A percentile compares a stretch with the other conserved stretches of the same genome.
Evolutionary conservation across 2,329 filamentous ascomycete species (phyloP).

Genomic region (Hymenoscyphus albidus): DNA sequence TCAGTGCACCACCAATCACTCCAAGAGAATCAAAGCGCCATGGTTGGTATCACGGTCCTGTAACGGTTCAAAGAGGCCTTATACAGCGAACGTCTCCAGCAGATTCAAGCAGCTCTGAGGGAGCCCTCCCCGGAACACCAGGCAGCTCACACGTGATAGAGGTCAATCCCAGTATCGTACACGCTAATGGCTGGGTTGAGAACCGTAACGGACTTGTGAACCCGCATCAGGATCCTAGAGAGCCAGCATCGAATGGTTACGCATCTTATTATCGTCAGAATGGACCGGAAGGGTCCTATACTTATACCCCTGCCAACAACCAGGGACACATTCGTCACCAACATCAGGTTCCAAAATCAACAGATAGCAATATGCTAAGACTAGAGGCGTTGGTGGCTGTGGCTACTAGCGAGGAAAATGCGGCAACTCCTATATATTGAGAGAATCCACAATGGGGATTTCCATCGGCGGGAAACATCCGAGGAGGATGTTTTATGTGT

Average conservation of each 20-base stretch:
- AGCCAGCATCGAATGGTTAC: constrained; percentile 30
- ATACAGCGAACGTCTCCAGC: constrained; percentile 50
- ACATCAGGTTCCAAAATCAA: constrained; percentile 29
- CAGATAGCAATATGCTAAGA: constrained; percentile 48
- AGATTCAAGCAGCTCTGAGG: constrained; percentile 52
- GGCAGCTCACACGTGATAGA: constrained; percentile 44
- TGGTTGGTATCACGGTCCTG: constrained; percentile 66
- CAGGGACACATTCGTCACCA: constrained; percentile 36
- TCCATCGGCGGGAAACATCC: neutral
- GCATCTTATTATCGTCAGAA: constrained; percentile 24
- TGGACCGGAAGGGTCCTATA: constrained; percentile 22
- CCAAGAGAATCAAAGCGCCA: constrained; percentile 61
- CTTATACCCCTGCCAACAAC: constrained; percentile 29
- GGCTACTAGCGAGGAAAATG: constrained; percentile 53
- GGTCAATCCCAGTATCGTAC: constrained; percentile 49
- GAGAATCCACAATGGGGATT: constrained; percentile 1
- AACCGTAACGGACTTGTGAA: constrained; percentile 33
- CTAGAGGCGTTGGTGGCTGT: constrained; percentile 63
- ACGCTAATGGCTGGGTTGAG: constrained; percentile 47
- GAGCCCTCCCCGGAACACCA: constrained; percentile 49
- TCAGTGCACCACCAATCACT: constrained; percentile 55
- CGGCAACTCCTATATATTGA: constrained; percentile 34
- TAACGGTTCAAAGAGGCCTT: constrained; percentile 30
- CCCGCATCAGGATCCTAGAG: constrained; percentile 18
- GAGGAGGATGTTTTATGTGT: constrained; percentile 16